Base-by-base conservation (phyloP, 495 filamentous ascomycete genomes). In the Neurospora discreta region DNA sequence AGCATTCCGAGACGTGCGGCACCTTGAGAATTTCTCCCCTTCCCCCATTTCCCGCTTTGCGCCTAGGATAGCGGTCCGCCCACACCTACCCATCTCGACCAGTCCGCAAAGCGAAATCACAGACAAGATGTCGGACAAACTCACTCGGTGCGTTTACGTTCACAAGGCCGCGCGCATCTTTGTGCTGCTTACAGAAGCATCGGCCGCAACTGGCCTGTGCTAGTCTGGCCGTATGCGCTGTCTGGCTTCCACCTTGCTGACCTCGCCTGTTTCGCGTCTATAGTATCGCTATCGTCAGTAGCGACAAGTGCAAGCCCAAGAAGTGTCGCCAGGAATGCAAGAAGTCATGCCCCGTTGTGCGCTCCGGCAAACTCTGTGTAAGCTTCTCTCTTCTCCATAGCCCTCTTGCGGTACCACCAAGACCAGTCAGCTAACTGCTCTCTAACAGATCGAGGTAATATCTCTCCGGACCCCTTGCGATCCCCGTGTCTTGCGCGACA, bases 221-320 rank as follows among this genome's bases (percentile, higher is more conserved):
- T 23, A 10, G n/a, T 20, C n/a, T 23, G 44, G n/a, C 44, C 20
- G 46, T 58, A 26, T 58, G 46, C 46, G 46, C 46, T 20, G 46
- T 26, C 46, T 58, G 11, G 11, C 43, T 74, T 67, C 33, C 44
- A 52, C 11, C 10, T 42, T 72, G 58, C 39, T 42, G 43, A 65
- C 52, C 23, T 13, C 23, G 5, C 11, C 20, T 58, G 44, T 58
- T 33, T 69, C 33, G 7, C 71, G 5, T 44, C 20, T 67, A 77
- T 78, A 98, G 95, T 89, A 92, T 99, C 85, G 95, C 95, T 74
- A 98, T 99, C 82, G 92, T 99, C 84, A 97, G 91, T 81, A 90
- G 86, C 80, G 95, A 99, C 89, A 98, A 98, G 94, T 98, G 94
- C 88, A 98, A 97, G 81, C 94, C 94, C n/a, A 98, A 98, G 77